These are phyloP conservation scores for Xylaria grammica DNA, from an alignment of 495 filamentous ascomycete genomes.

Conservation along the genomic window DNA sequence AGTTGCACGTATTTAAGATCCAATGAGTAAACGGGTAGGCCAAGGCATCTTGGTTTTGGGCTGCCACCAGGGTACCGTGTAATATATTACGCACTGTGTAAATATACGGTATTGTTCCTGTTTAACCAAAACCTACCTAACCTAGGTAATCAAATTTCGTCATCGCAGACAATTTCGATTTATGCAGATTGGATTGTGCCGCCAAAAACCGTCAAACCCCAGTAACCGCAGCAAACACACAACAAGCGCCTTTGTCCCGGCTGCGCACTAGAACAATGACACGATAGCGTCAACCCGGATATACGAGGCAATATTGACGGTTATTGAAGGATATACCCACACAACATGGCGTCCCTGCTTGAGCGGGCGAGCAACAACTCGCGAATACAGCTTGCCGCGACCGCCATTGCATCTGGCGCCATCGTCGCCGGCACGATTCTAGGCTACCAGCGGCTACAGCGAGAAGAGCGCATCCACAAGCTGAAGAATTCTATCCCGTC, in stretches of 20 bases:
- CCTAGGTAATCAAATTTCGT: background rate
- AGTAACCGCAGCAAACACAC: too few relatives aligned
- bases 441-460: slow-evolving; percentile 69
- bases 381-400: slow-evolving; percentile 70
- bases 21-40: too few relatives aligned
- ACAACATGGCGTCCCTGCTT: slow-evolving; percentile 45
- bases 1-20: too few relatives aligned
- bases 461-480: slow-evolving; percentile 65
- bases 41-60: too few relatives aligned
- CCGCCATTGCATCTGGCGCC: slow-evolving; percentile 75
- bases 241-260: background rate
- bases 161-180: slow-evolving; percentile 9
- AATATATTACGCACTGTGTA: background rate
- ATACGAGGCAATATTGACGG: background rate
- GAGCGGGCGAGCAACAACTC: slow-evolving; percentile 40
- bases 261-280: background rate
- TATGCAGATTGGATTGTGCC: background rate
- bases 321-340: background rate
- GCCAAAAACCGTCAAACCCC: background rate
- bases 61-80: too few relatives aligned
- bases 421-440: slow-evolving; percentile 75
- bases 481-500: slow-evolving; percentile 78
- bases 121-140: too few relatives aligned
- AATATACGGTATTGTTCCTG: background rate
- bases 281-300: background rate